Percentiles rank a stretch among this genome's conserved stretches.
These are phyloP conservation scores for Ramaria rubella DNA, from an alignment of 768 basidiomycete genomes.

Conservation along the genomic window DNA sequence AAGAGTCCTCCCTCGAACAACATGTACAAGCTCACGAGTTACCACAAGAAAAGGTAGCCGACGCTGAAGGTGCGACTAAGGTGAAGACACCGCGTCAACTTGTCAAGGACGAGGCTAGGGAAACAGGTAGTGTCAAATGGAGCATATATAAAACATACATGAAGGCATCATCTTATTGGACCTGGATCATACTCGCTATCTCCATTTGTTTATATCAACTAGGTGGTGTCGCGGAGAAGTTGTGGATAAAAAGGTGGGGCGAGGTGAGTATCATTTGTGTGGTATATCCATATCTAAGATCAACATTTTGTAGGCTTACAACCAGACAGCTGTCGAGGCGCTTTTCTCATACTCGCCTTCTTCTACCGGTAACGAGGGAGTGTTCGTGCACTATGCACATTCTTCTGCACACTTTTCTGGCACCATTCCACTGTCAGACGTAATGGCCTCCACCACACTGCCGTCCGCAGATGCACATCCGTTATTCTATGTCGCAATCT, in stretches of 20 bases:
- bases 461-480: constrained; percentile 48
- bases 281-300: not conserved
- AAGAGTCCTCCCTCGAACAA: constrained; percentile 20
- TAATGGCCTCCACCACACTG: constrained; percentile 2
- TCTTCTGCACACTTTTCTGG: not conserved
- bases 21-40: constrained; percentile 21
- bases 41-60: constrained; percentile 23
- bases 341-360: not conserved
- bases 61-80: constrained; percentile 14
- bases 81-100: constrained; percentile 65
- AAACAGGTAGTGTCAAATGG: constrained; percentile 80
- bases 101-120: constrained; percentile 76
- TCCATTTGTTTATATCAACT: constrained; percentile 28
- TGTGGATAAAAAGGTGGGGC: constrained; percentile 62
- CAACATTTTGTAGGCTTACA: constrained; percentile 3
- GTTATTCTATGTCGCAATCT: constrained; percentile 64
- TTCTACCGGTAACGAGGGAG: constrained; percentile 2
- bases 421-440: not conserved
- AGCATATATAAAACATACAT: constrained; percentile 56
- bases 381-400: not conserved
- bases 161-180: constrained; percentile 45
- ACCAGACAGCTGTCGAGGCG: not conserved
- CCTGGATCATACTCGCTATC: constrained; percentile 12
- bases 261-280: constrained; percentile 19
- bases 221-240: constrained; percentile 51